phyloP scores from a whole-genome alignment of 129 eudicot genomes.

The Pittosporum tobira region DNA sequence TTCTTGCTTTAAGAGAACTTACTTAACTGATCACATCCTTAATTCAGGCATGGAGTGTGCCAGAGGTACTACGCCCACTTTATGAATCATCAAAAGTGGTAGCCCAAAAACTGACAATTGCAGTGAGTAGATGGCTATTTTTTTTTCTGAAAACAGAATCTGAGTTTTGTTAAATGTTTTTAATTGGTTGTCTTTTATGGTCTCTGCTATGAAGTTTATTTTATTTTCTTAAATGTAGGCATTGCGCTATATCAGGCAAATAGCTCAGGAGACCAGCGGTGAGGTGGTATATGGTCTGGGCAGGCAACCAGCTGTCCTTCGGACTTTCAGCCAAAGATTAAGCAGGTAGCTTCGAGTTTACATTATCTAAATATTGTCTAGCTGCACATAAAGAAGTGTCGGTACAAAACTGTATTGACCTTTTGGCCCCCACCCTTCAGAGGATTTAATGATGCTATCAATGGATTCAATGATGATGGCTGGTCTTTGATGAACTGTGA shows the following conservation, averaged over 20 bases:
- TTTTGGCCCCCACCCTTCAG: slow-evolving; percentile 27
- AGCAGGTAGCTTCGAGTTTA: slow-evolving; percentile 43
- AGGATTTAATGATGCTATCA: slow-evolving; percentile 94
- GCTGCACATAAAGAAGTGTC: background rate
- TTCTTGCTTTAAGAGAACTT: background rate
- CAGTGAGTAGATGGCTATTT: slow-evolving; percentile 42
- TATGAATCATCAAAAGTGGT: slow-evolving; percentile 85
- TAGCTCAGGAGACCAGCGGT: slow-evolving; percentile 84
- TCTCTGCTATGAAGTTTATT: background rate
- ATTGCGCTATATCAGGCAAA: slow-evolving; percentile 64
- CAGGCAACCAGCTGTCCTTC: slow-evolving; percentile 81
- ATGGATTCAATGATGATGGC: slow-evolving; percentile 89
- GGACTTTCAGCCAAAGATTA: slow-evolving; percentile 81
- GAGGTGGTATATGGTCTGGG: slow-evolving; percentile 83
- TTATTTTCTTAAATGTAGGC: slow-evolving; percentile 31
- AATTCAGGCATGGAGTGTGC: slow-evolving; percentile 94
- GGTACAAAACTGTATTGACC: background rate
- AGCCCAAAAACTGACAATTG: slow-evolving; percentile 86
- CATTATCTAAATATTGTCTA: background rate
- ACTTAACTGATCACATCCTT: background rate
- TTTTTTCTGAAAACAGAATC: background rate
- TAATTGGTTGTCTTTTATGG: background rate
- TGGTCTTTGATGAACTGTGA: slow-evolving; percentile 85
- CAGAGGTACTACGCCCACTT: slow-evolving; percentile 93
- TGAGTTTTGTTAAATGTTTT: background rate